A percentile compares a stretch with the other conserved stretches of the same genome.
These are phyloP conservation scores for Alternaria sp. DNA, from an alignment of 2,329 filamentous ascomycete species.

Conservation along the genomic window DNA sequence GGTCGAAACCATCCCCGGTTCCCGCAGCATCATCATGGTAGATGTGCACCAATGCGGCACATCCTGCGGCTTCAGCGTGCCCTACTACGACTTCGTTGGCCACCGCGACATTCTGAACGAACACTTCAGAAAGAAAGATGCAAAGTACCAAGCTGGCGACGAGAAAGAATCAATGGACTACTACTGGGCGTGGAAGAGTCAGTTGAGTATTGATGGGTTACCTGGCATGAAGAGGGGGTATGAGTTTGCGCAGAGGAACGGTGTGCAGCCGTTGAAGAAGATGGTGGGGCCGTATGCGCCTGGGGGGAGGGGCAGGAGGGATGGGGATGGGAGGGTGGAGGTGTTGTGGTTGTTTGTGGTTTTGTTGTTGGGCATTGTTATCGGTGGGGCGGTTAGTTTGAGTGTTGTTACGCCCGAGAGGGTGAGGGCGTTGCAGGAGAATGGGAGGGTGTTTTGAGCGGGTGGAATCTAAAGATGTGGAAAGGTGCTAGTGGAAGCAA, in stretches of 20 bases:
- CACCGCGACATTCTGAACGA: conserved; percentile 51
- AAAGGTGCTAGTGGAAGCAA: not conserved
- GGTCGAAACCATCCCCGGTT: conserved; percentile 47
- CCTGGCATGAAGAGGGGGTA: conserved; percentile 52
- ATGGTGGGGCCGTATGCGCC: conserved; percentile 49
- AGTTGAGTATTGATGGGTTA: conserved; percentile 53
- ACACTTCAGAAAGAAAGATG: conserved; percentile 49
- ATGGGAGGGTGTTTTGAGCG: conserved; percentile 25
- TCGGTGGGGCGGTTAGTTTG: conserved; percentile 34
- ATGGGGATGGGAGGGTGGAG: conserved; percentile 6
- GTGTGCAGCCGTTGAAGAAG: conserved; percentile 52
- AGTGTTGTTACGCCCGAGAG: conserved; percentile 34
- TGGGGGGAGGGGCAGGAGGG: conserved; percentile 7
- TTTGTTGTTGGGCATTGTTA: conserved; percentile 37
- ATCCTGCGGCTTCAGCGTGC: conserved; percentile 53
- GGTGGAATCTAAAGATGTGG: too few relatives aligned
- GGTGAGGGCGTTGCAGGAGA: conserved; percentile 26
- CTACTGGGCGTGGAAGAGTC: conserved; percentile 55
- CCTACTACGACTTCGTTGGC: conserved; percentile 53
- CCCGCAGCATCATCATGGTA: conserved; percentile 50
- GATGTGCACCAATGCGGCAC: conserved; percentile 54
- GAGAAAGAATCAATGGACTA: conserved; percentile 50
- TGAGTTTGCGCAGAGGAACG: conserved; percentile 44
- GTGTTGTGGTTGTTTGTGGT: conserved; percentile 33
- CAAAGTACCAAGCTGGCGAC: conserved; percentile 44